Conservation (phyloP, 176 grass and related monocot species). For the Rhynchospora pubera region DNA sequence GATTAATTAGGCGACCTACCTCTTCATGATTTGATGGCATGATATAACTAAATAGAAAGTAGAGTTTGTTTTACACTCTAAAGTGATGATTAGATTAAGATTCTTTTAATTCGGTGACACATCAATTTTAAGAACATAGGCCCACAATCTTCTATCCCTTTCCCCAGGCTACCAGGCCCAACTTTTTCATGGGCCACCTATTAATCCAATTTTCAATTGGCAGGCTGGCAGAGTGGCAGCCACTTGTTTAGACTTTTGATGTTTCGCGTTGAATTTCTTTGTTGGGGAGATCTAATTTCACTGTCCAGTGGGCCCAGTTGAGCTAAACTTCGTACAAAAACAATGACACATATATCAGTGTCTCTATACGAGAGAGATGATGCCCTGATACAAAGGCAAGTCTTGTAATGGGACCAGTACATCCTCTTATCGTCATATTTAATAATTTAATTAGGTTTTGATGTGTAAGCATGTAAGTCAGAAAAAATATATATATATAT, state of each 20-base stretch:
- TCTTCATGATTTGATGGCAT: slow-evolving; percentile 15
- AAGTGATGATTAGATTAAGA: neutral
- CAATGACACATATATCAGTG: neutral
- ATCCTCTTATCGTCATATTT: neutral
- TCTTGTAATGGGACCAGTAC: neutral
- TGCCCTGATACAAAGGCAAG: neutral
- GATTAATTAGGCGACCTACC: slow-evolving; percentile 20
- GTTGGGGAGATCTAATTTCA: neutral
- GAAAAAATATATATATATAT: neutral
- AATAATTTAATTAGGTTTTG: neutral
- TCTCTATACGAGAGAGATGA: neutral
- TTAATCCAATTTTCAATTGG: neutral
- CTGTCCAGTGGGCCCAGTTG: neutral
- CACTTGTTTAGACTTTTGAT: neutral
- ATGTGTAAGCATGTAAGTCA: neutral
- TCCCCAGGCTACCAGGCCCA: neutral
- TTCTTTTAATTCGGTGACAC: slow-evolving; percentile 3
- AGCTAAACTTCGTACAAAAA: neutral
- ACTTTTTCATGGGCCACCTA: neutral
- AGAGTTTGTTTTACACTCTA: slow-evolving; percentile 22
- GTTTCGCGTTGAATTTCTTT: neutral
- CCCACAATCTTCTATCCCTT: neutral
- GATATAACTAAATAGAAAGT: slow-evolving; percentile 14
- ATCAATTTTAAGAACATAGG: neutral
- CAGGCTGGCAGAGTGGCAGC: neutral